Percentiles rank a stretch among this genome's conserved stretches.
Evolutionary conservation across 768 basidiomycete species (phyloP).

Genomic region (Auricularia sp.): DNA sequence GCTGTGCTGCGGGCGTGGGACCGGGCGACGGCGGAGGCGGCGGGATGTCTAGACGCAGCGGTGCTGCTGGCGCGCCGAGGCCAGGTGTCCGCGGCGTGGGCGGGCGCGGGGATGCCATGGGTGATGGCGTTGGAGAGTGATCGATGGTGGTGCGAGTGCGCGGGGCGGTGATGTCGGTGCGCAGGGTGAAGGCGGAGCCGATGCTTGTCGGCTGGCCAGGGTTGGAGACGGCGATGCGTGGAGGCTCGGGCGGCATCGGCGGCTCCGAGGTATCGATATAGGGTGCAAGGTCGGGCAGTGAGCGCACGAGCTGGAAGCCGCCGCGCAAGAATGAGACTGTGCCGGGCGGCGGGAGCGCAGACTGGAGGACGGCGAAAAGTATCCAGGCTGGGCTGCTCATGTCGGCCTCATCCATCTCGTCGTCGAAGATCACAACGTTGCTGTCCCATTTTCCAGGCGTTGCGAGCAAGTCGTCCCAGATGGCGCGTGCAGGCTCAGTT

Average conservation of each 20-base stretch:
- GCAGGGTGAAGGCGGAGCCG: background rate
- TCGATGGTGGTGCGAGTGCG: background rate
- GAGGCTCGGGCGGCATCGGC: conserved; percentile 3
- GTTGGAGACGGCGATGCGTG: conserved; percentile 1
- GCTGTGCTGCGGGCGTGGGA: conserved; percentile 18
- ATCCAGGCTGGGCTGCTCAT: conserved; percentile 58
- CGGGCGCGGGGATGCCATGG: background rate
- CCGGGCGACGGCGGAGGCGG: background rate
- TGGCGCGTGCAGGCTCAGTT: conserved; percentile 58
- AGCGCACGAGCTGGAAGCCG: conserved; percentile 54
- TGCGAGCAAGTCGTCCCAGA: conserved; percentile 58
- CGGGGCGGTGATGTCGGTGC: background rate
- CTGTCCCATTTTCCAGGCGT: conserved; percentile 55
- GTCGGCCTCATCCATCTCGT: conserved; percentile 64
- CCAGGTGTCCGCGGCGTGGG: background rate
- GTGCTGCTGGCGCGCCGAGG: background rate
- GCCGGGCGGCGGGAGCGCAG: conserved; percentile 42
- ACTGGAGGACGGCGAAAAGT: conserved; percentile 51
- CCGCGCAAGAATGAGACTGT: conserved; percentile 62
- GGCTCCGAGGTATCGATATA: conserved; percentile 37
- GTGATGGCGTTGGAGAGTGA: background rate
- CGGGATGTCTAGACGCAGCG: background rate
- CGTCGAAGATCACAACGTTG: conserved; percentile 65
- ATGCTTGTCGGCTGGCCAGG: background rate
- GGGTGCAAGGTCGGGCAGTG: conserved; percentile 45